Conservation (phyloP, 495 filamentous ascomycete genomes). For the Margaritispora aquatica region DNA sequence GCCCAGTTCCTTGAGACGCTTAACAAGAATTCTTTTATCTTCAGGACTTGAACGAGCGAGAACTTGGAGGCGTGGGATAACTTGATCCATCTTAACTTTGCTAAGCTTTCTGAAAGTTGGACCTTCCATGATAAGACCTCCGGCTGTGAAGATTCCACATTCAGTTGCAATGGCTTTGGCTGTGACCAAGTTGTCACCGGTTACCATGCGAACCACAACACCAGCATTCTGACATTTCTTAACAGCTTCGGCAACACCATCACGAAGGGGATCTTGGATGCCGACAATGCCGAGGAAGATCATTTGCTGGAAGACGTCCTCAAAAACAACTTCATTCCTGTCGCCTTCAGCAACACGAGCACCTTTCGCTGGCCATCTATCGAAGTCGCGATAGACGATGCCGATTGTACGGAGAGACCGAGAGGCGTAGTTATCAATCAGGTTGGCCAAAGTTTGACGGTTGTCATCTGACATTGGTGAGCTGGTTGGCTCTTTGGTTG, state of each 20-base stretch:
- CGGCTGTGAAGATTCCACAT: conserved; percentile 74
- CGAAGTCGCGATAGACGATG: conserved; percentile 81
- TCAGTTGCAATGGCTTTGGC: conserved; percentile 77
- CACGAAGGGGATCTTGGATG: conserved; percentile 82
- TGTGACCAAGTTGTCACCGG: conserved; percentile 77
- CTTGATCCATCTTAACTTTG: conserved; percentile 60
- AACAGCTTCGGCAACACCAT: conserved; percentile 73
- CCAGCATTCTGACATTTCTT: conserved; percentile 67
- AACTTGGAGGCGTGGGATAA: conserved; percentile 72
- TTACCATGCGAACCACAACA: conserved; percentile 86
- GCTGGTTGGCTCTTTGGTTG: conserved; percentile 52
- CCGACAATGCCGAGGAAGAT: conserved; percentile 71
- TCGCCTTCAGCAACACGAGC: conserved; percentile 62
- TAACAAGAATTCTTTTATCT: conserved; percentile 79
- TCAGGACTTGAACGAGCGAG: conserved; percentile 83
- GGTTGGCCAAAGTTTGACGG: conserved; percentile 49
- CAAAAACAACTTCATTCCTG: conserved; percentile 64
- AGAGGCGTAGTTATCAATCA: conserved; percentile 72
- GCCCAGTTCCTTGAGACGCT: conserved; percentile 71
- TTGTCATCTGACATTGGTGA: conserved; percentile 51
- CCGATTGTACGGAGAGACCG: conserved; percentile 84
- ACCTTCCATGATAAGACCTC: conserved; percentile 75
- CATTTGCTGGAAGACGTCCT: conserved; percentile 75
- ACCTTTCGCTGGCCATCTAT: conserved; percentile 76
- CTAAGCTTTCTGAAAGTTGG: conserved; percentile 74